phyloP scores from a whole-genome alignment of 1,284 basidiomycete species.

The Cryptococcus jaspeensis region DNA sequence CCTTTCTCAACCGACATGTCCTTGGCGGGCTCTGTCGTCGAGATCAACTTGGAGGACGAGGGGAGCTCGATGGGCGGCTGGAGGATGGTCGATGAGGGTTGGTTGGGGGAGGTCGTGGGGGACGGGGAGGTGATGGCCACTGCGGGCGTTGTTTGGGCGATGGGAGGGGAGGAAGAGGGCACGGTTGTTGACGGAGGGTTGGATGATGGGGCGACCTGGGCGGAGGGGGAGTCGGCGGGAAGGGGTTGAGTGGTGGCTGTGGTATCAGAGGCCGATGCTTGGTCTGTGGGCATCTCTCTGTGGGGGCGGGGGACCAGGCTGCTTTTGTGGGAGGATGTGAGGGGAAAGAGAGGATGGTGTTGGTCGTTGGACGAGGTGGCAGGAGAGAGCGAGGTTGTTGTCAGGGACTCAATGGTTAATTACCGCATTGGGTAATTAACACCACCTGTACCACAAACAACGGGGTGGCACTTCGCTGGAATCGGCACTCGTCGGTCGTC shows the following conservation, averaged over 20 bases:
- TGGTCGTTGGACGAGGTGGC: neutral
- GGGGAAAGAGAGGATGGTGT: neutral
- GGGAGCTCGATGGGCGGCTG: neutral
- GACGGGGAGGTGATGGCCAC: constrained; percentile 1
- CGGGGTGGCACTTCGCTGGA: too few relatives aligned
- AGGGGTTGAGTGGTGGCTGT: neutral
- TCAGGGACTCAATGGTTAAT: too few relatives aligned
- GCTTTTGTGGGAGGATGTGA: neutral
- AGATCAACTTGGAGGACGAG: neutral
- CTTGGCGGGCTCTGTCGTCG: neutral
- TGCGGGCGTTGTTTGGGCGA: neutral
- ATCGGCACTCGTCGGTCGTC: too few relatives aligned
- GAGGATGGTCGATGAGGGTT: neutral
- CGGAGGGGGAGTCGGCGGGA: neutral
- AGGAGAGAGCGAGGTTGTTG: neutral
- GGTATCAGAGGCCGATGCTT: too few relatives aligned
- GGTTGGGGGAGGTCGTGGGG: neutral
- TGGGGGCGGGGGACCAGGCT: neutral
- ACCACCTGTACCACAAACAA: too few relatives aligned
- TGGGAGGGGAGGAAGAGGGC: too few relatives aligned
- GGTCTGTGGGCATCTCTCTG: too few relatives aligned
- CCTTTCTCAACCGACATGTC: constrained; percentile 13
- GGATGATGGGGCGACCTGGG: neutral
- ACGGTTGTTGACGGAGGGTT: neutral
- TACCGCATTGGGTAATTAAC: too few relatives aligned